A percentile compares a stretch with the other conserved stretches of the same genome.
Conservation (phyloP, 2,329 filamentous ascomycete species). For the Cercospora beticola region DNA sequence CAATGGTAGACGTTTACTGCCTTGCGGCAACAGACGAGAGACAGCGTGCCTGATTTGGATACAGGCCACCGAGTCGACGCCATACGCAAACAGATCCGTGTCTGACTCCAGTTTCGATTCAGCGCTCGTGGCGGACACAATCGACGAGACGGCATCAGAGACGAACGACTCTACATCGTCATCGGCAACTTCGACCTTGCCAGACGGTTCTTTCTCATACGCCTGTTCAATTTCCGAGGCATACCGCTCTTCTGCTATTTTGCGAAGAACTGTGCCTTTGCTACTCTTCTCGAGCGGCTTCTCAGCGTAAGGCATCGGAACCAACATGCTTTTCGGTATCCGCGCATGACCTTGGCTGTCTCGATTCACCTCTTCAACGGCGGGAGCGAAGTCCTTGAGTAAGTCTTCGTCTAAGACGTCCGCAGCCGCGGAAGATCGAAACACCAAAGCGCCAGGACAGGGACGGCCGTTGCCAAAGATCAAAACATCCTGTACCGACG, state of each 20-base stretch:
- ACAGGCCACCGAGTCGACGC: slow-evolving; percentile 61
- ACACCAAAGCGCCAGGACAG: slow-evolving; percentile 58
- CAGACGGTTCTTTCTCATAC: slow-evolving; percentile 41
- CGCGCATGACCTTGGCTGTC: slow-evolving; percentile 53
- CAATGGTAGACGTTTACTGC: slow-evolving; percentile 48
- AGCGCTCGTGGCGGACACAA: slow-evolving; percentile 14
- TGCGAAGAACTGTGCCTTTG: slow-evolving; percentile 60
- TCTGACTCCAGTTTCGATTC: slow-evolving; percentile 8
- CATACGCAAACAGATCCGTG: slow-evolving; percentile 57
- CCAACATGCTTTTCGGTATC: slow-evolving; percentile 53
- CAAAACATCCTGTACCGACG: slow-evolving; percentile 54
- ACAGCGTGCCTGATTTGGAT: slow-evolving; percentile 52
- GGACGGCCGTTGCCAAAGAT: slow-evolving; percentile 61
- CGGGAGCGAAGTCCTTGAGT: slow-evolving; percentile 45
- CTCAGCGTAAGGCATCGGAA: slow-evolving; percentile 44
- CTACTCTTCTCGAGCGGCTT: slow-evolving; percentile 58
- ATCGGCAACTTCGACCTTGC: slow-evolving; percentile 33
- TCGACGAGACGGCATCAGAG: slow-evolving; percentile 29
- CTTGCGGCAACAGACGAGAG: slow-evolving; percentile 39
- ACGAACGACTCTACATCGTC: slow-evolving; percentile 39
- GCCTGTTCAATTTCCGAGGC: slow-evolving; percentile 47
- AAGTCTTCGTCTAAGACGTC: slow-evolving; percentile 41
- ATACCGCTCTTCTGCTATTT: slow-evolving; percentile 53
- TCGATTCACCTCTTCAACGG: slow-evolving; percentile 51
- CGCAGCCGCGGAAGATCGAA: slow-evolving; percentile 42